Base-by-base conservation (phyloP, 768 basidiomycete genomes). In the Tulasnella sp. region DNA sequence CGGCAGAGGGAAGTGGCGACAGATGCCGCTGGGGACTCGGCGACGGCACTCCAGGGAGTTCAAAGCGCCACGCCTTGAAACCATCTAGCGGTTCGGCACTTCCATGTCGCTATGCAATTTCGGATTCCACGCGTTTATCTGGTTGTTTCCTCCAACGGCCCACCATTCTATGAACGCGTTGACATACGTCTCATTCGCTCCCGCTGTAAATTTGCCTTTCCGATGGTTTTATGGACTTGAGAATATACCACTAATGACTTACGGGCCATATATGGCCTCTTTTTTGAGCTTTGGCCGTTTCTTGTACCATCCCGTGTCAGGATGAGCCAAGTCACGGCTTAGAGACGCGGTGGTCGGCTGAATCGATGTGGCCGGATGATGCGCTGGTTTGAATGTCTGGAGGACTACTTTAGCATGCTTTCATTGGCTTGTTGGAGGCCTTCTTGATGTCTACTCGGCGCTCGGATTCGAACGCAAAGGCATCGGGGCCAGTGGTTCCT, bases 371-470 rank as follows among this genome's bases (percentile, higher is more conserved):
- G 57, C 75, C 3, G 75, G 75, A 37, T 69, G 75, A 69, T 76
- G 75, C 35, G 55, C 75, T 13, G 55, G 51, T 39, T 76, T 76
- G 37, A 76, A 76, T 16, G 57, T 61, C 13, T 55, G 46, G 7
- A 55, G 32, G 6, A 44, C 51, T 18, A 57, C 4, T 76, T 51
- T 40, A 26, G 44, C 13, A 7, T 0, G 15, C 29, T 37, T 18
- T 18, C 18, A 1, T 69, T 37, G 39, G 32, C 23, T 39, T 40
- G 35, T 20, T 61, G 39, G 15, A n/a, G 20, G 48, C 75, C 75
- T 76, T 76, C 61, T 76, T 76, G 46, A 76, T 29, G 23, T 76
- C 75, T 20, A 76, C 7, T 39, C 75, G 75, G 1, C 75, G 75
- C 15, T 69, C 75, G 42, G 75, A 76, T 39, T 69, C 48, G 55